Evolutionary conservation across 177 flowering plant genomes (phyloP).

Genomic region (Vitis hybrid): DNA sequence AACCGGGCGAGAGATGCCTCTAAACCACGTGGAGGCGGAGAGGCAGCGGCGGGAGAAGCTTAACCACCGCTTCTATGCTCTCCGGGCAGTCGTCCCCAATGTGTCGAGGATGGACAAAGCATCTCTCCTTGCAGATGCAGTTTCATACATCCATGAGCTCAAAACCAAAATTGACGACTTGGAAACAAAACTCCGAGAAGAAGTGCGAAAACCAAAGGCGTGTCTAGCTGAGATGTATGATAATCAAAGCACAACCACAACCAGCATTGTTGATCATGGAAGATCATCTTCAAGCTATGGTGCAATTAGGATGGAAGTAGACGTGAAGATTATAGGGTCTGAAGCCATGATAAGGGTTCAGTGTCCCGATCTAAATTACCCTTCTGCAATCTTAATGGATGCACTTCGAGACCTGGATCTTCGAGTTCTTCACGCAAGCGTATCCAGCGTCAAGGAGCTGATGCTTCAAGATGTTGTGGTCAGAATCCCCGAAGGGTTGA

Average conservation of each 20-base stretch:
- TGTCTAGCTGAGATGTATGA: neutral
- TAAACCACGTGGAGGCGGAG: conserved; percentile 48
- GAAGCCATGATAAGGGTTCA: conserved; percentile 33
- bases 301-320: conserved; percentile 14
- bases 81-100: conserved; percentile 42
- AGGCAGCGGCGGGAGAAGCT: conserved; percentile 46
- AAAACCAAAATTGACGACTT: conserved; percentile 21
- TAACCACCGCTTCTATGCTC: conserved; percentile 40
- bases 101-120: conserved; percentile 54
- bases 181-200: conserved; percentile 15
- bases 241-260: neutral
- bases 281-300: neutral
- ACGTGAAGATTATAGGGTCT: conserved; percentile 30
- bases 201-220: neutral
- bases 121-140: conserved; percentile 40
- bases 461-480: conserved; percentile 37
- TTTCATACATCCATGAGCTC: conserved; percentile 37
- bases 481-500: conserved; percentile 17
- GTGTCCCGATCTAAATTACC: conserved; percentile 23
- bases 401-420: conserved; percentile 27
- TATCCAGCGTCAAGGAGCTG: conserved; percentile 25
- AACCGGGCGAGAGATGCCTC: conserved; percentile 15
- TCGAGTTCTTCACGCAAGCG: conserved; percentile 24
- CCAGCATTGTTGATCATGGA: neutral
- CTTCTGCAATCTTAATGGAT: conserved; percentile 28